These are phyloP conservation scores for Peronospora farinosa DNA, from an alignment of 352 stramenopile species.

Conservation along the genomic window DNA sequence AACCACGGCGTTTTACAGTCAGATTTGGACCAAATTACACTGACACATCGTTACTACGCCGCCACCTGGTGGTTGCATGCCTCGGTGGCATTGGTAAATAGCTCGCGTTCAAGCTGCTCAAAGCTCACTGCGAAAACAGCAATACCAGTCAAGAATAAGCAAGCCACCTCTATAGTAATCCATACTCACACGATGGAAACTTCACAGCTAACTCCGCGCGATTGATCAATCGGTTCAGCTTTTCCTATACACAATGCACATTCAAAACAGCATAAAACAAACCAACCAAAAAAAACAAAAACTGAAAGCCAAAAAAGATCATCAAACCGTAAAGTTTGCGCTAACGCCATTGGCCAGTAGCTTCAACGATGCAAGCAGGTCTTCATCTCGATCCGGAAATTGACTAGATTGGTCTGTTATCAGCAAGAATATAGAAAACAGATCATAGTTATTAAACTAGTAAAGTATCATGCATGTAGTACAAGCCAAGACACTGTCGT, in stretches of 20 bases:
- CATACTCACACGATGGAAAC: slow-evolving; percentile 46
- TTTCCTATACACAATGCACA: slow-evolving; percentile 43
- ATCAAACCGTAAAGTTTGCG: slow-evolving; percentile 58
- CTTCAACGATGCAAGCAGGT: slow-evolving; percentile 61
- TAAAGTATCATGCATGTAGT: background rate
- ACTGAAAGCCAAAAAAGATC: background rate
- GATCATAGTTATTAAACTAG: background rate
- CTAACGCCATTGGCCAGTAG: slow-evolving; percentile 69
- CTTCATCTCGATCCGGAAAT: slow-evolving; percentile 77
- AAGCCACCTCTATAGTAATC: background rate
- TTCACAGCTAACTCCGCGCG: slow-evolving; percentile 78
- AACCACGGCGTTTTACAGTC: background rate
- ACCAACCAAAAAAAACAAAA: slow-evolving; percentile 4
- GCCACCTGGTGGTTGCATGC: slow-evolving; percentile 53
- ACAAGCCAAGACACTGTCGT: background rate
- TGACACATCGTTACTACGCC: background rate
- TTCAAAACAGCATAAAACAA: background rate
- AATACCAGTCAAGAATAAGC: background rate
- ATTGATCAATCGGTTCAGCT: slow-evolving; percentile 77
- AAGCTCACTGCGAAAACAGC: slow-evolving; percentile 54
- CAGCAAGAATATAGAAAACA: background rate
- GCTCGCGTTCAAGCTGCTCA: slow-evolving; percentile 75
- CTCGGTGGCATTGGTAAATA: slow-evolving; percentile 61
- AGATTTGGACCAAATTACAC: background rate
- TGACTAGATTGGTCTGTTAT: slow-evolving; percentile 69